A percentile compares a stretch with the other conserved stretches of the same genome.
These are phyloP conservation scores for Pseudogymnoascus sp. DNA, from an alignment of 2,329 filamentous ascomycete species.

Conservation along the genomic window DNA sequence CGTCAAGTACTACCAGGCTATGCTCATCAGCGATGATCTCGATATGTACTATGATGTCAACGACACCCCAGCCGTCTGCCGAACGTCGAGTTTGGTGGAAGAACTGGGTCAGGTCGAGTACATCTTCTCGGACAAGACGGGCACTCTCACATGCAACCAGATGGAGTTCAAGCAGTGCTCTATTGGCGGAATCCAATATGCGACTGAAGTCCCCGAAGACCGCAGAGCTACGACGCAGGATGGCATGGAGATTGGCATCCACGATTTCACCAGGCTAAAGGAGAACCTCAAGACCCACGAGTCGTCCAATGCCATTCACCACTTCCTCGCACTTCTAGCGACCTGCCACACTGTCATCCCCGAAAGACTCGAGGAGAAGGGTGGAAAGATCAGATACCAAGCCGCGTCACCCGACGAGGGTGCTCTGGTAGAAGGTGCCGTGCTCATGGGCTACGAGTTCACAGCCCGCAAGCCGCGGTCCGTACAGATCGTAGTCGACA, in stretches of 20 bases:
- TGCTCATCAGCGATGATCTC: slow-evolving; percentile 92
- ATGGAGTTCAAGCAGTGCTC: slow-evolving; percentile 98
- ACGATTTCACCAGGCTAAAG: slow-evolving; percentile 57
- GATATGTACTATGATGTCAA: slow-evolving; percentile 97
- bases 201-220: slow-evolving; percentile 86
- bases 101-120: slow-evolving; percentile 97
- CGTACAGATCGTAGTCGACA: slow-evolving; percentile 73
- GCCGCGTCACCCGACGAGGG: slow-evolving; percentile 96
- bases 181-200: slow-evolving; percentile 90
- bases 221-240: slow-evolving; percentile 72
- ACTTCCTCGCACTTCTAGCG: slow-evolving; percentile 79
- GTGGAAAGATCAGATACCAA: slow-evolving; percentile 87
- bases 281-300: slow-evolving; percentile 52
- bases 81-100: slow-evolving; percentile 93
- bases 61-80: slow-evolving; percentile 89
- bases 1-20: slow-evolving; percentile 97
- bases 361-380: slow-evolving; percentile 70
- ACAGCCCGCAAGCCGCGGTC: slow-evolving; percentile 80
- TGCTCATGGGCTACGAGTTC: slow-evolving; percentile 80
- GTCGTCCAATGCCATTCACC: slow-evolving; percentile 57
- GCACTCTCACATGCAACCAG: slow-evolving; percentile 93
- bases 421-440: slow-evolving; percentile 87
- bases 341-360: slow-evolving; percentile 98
- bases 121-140: slow-evolving; percentile 97
- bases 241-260: slow-evolving; percentile 61